A percentile compares a stretch with the other conserved stretches of the same genome.
These are phyloP conservation scores for Physcomitrellopsis africana DNA, from an alignment of 225 moss, liverwort and hornwort species.

Conservation along the genomic window DNA sequence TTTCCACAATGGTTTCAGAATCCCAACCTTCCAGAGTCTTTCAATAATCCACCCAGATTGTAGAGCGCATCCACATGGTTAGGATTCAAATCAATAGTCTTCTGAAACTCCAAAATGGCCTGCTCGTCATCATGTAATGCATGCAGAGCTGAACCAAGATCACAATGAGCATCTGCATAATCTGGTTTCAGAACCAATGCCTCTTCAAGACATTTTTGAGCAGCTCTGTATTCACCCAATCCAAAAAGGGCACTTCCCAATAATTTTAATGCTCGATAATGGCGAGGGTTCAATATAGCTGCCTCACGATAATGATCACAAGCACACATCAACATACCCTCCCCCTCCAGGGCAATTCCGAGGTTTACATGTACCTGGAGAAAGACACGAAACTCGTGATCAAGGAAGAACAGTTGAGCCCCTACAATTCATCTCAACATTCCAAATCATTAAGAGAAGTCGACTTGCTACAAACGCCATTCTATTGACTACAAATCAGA, in stretches of 20 bases:
- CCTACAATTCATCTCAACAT: neutral
- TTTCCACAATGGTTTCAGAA: constrained; percentile 14
- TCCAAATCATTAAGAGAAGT: constrained; percentile 1
- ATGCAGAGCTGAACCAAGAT: constrained; percentile 92
- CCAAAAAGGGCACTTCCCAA: constrained; percentile 93
- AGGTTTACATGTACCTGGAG: constrained; percentile 93
- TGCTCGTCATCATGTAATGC: constrained; percentile 78
- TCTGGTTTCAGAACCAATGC: constrained; percentile 78
- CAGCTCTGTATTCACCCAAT: constrained; percentile 86
- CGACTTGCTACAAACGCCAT: neutral
- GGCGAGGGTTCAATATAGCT: constrained; percentile 84
- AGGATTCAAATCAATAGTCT: constrained; percentile 84
- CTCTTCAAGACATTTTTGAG: constrained; percentile 80
- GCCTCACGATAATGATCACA: constrained; percentile 99
- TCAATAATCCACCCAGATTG: constrained; percentile 89
- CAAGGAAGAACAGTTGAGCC: neutral
- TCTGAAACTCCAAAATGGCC: constrained; percentile 78
- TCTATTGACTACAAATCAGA: constrained; percentile 1
- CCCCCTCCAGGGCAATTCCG: constrained; percentile 91
- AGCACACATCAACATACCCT: constrained; percentile 96
- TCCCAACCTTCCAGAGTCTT: constrained; percentile 64
- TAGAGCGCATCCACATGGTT: constrained; percentile 94
- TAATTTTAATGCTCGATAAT: constrained; percentile 88
- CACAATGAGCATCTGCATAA: constrained; percentile 98
- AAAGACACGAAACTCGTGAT: constrained; percentile 14